phyloP scores from a whole-genome alignment of 2,329 filamentous ascomycete genomes.

The Colletotrichum simmondsii region DNA sequence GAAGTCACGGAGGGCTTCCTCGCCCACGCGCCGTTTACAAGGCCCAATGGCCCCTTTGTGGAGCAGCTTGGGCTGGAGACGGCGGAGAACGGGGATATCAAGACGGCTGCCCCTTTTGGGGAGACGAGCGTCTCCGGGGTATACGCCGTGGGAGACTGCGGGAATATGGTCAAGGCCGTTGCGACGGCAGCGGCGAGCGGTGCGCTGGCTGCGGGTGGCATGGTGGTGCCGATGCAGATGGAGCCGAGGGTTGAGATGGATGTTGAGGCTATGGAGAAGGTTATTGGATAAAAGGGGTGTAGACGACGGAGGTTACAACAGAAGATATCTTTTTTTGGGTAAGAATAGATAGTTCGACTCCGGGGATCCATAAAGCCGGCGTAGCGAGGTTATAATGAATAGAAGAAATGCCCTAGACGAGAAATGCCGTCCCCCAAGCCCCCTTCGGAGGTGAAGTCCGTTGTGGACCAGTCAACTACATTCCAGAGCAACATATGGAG shows the following conservation, averaged over 20 bases:
- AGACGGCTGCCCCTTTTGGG: slow-evolving; percentile 54
- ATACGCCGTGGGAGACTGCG: slow-evolving; percentile 65
- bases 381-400: background rate
- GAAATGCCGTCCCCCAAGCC: background rate
- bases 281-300: background rate
- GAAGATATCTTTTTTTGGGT: background rate
- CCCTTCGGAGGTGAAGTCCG: background rate
- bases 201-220: slow-evolving; percentile 40
- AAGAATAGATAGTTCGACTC: background rate
- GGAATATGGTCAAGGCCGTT: slow-evolving; percentile 43
- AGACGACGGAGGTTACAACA: too few species aligned
- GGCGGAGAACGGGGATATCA: slow-evolving; percentile 55
- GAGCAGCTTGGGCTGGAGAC: slow-evolving; percentile 56
- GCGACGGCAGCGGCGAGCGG: slow-evolving; percentile 44
- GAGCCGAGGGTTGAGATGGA: slow-evolving; percentile 22
- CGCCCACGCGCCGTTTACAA: slow-evolving; percentile 48
- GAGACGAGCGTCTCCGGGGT: slow-evolving; percentile 61
- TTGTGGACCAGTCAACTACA: background rate
- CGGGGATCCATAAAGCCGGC: background rate
- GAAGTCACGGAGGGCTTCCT: slow-evolving; percentile 52
- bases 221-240: slow-evolving; percentile 33
- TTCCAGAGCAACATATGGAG: background rate
- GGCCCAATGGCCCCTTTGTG: slow-evolving; percentile 53
- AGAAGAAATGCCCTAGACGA: background rate
- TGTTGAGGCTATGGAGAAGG: slow-evolving; percentile 2